These are phyloP conservation scores for Mycena leptocephala DNA, from an alignment of 768 basidiomycete genomes.

Conservation along the genomic window DNA sequence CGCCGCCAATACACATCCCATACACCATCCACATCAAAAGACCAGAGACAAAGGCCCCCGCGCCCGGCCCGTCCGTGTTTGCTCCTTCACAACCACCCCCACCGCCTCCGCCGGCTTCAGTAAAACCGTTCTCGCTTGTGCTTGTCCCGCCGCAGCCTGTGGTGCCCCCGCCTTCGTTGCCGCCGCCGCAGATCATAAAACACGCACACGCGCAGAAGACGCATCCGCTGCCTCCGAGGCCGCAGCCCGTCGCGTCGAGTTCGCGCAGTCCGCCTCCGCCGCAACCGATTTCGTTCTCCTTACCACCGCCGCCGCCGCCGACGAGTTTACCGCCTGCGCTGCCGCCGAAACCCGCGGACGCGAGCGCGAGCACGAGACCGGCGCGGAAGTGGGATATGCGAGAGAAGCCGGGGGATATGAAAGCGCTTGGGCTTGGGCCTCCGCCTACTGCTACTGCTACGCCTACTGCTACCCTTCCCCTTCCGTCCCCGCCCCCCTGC, in stretches of 20 bases:
- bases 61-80: slow-evolving; percentile 35
- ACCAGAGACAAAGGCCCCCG: slow-evolving; percentile 8
- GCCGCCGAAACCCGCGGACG: too few relatives aligned
- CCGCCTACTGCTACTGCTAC: too few relatives aligned
- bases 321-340: not conserved
- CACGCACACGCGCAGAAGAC: not conserved
- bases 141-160: slow-evolving; percentile 49
- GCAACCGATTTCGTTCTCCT: not conserved
- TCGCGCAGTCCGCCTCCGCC: slow-evolving; percentile 50
- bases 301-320: slow-evolving; percentile 13
- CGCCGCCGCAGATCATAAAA: slow-evolving; percentile 12
- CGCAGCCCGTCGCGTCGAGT: not conserved
- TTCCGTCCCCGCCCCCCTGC: too few relatives aligned
- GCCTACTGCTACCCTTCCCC: too few relatives aligned
- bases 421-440: too few relatives aligned
- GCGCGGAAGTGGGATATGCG: too few relatives aligned
- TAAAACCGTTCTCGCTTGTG: slow-evolving; percentile 42
- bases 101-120: slow-evolving; percentile 43
- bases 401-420: too few relatives aligned
- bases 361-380: too few relatives aligned
- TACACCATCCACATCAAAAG: slow-evolving; percentile 32
- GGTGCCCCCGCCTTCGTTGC: slow-evolving; percentile 47
- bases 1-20: slow-evolving; percentile 30
- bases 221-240: not conserved
- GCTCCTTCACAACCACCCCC: slow-evolving; percentile 43